Evolutionary conservation across 2,329 filamentous ascomycete genomes (phyloP), one percentile per base, ranked within the genome.

Genomic region (Aspergillaceae sp.): DNA sequence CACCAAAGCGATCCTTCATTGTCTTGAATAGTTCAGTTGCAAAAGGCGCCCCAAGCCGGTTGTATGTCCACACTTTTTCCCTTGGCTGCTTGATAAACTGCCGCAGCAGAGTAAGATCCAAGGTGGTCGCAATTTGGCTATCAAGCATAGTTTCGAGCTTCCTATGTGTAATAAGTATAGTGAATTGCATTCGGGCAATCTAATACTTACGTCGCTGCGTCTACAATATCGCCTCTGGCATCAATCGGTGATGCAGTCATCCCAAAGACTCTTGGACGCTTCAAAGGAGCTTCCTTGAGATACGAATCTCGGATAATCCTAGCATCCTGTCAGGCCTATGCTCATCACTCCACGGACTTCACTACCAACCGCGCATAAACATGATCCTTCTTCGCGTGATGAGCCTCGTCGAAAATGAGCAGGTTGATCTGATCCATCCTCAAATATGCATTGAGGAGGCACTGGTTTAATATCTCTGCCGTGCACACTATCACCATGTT

Each of bases 231-330:
- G 0, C 78, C 77, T 58, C 87, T 85, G 0, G 87, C 82, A 67
- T 97, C 90, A 2, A 96, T 84, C 0, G 92, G 92, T 0, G 92
- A 97, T 5, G 92, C 92, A 1, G 92, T 98, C 91, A 97, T 96
- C 28, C 91, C 91, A 54, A 98, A 86, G 19, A 98, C 82, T 34
- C 83, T 84, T 3, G 92, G 92, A 4, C 81, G 75, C 41, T 68
- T 69, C 0, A 60, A 56, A 0, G 63, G 51, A 1, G 73, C 67
- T 29, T 74, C 70, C 2, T 74, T 66, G 1, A 80, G 52, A 59
- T 96, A 97, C 55, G 87, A 89, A 48, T 94, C 85, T 56, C 86
- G 89, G 67, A 98, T 87, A 48, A 98, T 92, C 29, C 75, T 77
- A 48, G 34, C 4, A n/a, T 41, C 5, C 27, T 40, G 35, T 7